Base-by-base conservation (phyloP, 257 asterid species). In the Solanum pinnatisectum region DNA sequence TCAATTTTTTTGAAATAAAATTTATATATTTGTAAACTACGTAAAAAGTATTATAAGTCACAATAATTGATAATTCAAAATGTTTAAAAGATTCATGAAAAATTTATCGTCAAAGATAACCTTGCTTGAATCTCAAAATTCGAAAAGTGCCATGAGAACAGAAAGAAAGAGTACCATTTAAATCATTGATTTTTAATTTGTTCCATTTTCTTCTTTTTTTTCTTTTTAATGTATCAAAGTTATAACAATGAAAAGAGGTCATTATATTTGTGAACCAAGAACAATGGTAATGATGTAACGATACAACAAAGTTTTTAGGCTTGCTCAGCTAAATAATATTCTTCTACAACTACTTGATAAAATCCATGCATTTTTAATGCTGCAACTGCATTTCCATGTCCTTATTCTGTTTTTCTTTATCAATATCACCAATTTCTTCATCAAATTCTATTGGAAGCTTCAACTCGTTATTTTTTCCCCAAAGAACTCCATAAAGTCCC, bases 391-490 rank as follows among this genome's bases (percentile, higher is more conserved):
- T 37, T 78, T 82, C 88, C 8, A 77, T 6, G 68, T 81, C 88
- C 15, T 84, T 83, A 40, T 33, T 77, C 84, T 89, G 60, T 63
- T 59, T 40, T 74, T 79, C 83, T 67, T 85, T 22, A n/a, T 87
- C 84, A 52, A 52, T 52, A 20, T 39, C 30, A 49, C 86, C 70
- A 30, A 49, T 82, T 82, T 76, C 91, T 49, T 85, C 86, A 13
- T 76, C 71, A 71, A 30, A 63, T 20, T 72, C 87, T 8, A 42
- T 52, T 40, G 77, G n/a, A 2, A 52, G 59, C 78, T 88, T 18
- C 86, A 86, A 65, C 87, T 96, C 99, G 70, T 82, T 92, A 22
- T 91, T 93, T 92, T 96, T 96, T 0, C 98, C 99, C 99, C 98
- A 96, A 4, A 95, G 90, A 9, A 96, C 98, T 56, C 95, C 92